These are phyloP conservation scores for Sisymbrium altissimum DNA, from an alignment of 345 rosid genomes.

Conservation along the genomic window DNA sequence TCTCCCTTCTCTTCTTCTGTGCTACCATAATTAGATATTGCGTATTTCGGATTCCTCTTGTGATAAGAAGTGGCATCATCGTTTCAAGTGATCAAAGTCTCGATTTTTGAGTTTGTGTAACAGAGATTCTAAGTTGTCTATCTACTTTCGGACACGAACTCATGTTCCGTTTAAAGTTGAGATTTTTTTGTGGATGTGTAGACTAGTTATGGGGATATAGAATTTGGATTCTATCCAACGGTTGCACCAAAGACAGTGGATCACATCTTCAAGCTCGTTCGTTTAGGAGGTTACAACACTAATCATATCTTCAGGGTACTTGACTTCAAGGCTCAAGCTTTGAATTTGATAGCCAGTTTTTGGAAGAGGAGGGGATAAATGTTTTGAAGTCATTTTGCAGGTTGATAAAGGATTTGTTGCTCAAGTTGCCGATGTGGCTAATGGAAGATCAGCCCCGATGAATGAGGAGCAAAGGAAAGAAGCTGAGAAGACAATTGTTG, in stretches of 20 bases:
- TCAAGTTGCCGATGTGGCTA: slow-evolving; percentile 91
- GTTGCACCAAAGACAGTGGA: slow-evolving; percentile 94
- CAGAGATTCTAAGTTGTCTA: neutral
- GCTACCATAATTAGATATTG: neutral
- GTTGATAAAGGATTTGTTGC: slow-evolving; percentile 96
- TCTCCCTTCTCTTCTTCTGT: neutral
- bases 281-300: slow-evolving; percentile 86
- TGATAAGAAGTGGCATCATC: neutral
- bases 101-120: neutral
- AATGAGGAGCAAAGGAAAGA: slow-evolving; percentile 71
- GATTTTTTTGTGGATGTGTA: slow-evolving; percentile 21
- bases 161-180: neutral
- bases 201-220: slow-evolving; percentile 87
- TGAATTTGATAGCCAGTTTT: too few species aligned
- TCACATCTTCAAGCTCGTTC: slow-evolving; percentile 91
- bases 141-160: neutral
- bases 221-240: slow-evolving; percentile 79
- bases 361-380: neutral
- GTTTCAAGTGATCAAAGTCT: neutral
- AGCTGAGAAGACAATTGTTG: slow-evolving; percentile 70
- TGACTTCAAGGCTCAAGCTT: neutral
- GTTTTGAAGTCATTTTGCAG: slow-evolving; percentile 34
- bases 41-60: neutral
- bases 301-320: slow-evolving; percentile 93
- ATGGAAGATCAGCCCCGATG: slow-evolving; percentile 83